Conservation (phyloP, 208 protist species). For the Acanthamoeba triangularis region DNA sequence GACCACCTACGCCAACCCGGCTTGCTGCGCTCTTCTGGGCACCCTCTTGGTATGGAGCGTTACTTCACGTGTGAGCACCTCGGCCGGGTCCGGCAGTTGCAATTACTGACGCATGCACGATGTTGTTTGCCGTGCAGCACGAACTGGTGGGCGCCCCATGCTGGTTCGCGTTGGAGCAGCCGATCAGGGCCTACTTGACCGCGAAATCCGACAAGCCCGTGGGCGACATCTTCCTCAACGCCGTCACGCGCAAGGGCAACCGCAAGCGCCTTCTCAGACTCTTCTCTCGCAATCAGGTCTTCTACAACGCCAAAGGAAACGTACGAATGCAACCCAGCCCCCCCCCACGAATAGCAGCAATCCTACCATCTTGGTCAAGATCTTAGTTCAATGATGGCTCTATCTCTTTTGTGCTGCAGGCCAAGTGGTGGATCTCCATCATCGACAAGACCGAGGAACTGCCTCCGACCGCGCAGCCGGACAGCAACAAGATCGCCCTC, state of each 20-base stretch:
- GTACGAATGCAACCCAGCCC: background rate
- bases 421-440: constrained; percentile 49
- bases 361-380: too few relatives aligned
- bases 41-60: background rate
- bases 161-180: constrained; percentile 25
- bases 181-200: constrained; percentile 7
- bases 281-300: constrained; percentile 38
- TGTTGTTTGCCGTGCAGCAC: background rate
- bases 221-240: constrained; percentile 41
- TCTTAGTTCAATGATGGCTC: too few relatives aligned
- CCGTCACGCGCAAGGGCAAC: constrained; percentile 41
- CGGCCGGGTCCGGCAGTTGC: background rate
- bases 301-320: constrained; percentile 38
- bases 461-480: background rate
- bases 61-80: background rate
- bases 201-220: constrained; percentile 10
- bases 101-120: background rate
- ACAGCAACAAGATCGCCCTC: constrained; percentile 42
- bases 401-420: background rate
- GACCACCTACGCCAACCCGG: constrained; percentile 19
- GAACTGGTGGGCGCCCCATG: constrained; percentile 14
- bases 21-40: constrained; percentile 12
- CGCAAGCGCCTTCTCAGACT: constrained; percentile 19
- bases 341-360: background rate
- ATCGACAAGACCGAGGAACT: constrained; percentile 24